Evolutionary conservation across 1,284 basidiomycete species (phyloP).

Genomic region (Fomitopsis pinicola): DNA sequence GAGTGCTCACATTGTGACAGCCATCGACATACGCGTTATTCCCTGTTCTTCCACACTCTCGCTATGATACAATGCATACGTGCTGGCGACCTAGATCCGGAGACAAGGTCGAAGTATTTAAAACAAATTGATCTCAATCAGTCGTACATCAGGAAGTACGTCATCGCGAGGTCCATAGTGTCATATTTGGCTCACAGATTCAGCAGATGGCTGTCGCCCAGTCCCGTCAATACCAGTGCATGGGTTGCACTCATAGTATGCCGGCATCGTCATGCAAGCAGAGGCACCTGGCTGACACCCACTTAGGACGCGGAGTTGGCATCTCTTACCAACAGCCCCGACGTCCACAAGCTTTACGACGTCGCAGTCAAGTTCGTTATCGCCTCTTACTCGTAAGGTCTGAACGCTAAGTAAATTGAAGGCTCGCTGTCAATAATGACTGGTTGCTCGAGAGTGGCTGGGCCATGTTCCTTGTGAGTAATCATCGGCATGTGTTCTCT

Average conservation of each 20-base stretch:
- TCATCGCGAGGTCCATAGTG: neutral
- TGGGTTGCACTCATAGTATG: conserved; percentile 65
- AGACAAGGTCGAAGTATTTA: conserved; percentile 40
- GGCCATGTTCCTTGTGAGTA: conserved; percentile 55
- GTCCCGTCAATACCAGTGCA: conserved; percentile 60
- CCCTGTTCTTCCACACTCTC: conserved; percentile 63
- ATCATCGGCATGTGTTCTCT: neutral
- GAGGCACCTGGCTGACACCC: conserved; percentile 1
- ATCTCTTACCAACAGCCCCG: conserved; percentile 47
- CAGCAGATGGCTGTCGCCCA: conserved; percentile 60
- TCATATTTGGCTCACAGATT: neutral
- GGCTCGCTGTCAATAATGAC: conserved; percentile 58
- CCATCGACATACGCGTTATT: conserved; percentile 63
- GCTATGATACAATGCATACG: conserved; percentile 56
- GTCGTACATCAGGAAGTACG: conserved; percentile 51
- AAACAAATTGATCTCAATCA: conserved; percentile 58
- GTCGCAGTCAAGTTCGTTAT: conserved; percentile 55
- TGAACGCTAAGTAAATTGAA: conserved; percentile 18
- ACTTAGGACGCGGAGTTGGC: conserved; percentile 62
- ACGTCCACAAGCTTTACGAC: conserved; percentile 63
- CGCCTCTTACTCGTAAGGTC: neutral
- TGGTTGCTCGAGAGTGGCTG: conserved; percentile 69
- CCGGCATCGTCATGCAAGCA: conserved; percentile 7
- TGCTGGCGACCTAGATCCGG: conserved; percentile 34
- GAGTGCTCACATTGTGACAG: conserved; percentile 26